Evolutionary conservation across 352 stramenopile genomes (phyloP).

Genomic region (Globisporangium abappressorium): DNA sequence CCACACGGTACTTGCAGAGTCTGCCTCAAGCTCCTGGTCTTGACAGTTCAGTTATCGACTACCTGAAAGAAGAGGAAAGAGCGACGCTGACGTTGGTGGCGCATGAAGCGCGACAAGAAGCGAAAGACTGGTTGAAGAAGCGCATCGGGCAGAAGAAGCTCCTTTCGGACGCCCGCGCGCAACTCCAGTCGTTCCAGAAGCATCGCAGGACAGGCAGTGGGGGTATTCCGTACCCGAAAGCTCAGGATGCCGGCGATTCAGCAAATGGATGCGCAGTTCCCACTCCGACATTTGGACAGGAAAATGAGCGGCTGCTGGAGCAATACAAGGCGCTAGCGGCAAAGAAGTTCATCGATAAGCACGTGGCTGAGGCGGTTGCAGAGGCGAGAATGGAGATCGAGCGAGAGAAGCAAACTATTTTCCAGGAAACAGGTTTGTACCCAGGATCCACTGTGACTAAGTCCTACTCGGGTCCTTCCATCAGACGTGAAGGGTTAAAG

Average conservation of each 20-base stretch:
- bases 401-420: constrained; percentile 60
- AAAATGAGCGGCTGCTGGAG: constrained; percentile 42
- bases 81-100: constrained; percentile 65
- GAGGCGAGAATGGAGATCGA: constrained; percentile 69
- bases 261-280: not conserved
- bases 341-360: constrained; percentile 74
- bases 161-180: constrained; percentile 56
- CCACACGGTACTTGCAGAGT: constrained; percentile 18
- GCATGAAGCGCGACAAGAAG: constrained; percentile 60
- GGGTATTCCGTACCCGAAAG: constrained; percentile 19
- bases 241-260: not conserved
- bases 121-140: constrained; percentile 69
- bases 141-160: constrained; percentile 76
- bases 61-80: constrained; percentile 56
- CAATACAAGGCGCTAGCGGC: constrained; percentile 47
- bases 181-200: constrained; percentile 44
- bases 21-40: constrained; percentile 26
- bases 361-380: constrained; percentile 59
- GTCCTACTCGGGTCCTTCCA: not conserved
- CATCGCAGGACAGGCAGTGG: constrained; percentile 47
- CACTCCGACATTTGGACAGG: constrained; percentile 9
- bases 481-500: constrained; percentile 8
- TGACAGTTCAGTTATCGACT: constrained; percentile 31
- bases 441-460: constrained; percentile 29
- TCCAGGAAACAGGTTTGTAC: constrained; percentile 63